Evolutionary conservation across 805 yeast genomes (phyloP), one percentile per base, ranked within the genome.

Genomic region (Hanseniaspora vineae): DNA sequence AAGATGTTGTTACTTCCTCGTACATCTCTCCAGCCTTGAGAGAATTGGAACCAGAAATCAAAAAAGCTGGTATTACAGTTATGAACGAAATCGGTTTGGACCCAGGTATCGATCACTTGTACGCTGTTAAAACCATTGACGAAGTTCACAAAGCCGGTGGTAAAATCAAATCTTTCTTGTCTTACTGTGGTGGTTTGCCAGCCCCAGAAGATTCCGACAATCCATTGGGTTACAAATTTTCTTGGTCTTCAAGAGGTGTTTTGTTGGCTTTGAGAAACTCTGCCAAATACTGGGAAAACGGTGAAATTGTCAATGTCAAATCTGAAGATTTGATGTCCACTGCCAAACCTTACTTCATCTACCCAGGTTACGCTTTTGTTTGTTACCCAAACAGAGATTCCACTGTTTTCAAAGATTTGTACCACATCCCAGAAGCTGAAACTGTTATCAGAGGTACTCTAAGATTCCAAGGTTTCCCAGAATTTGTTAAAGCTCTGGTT

Each of bases 171-270:
- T 84, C 95, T 6, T 92, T 92, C 79, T 71, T 88, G 58, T 86
- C 96, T 8, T 92, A 86, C 82, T 92, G 98, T 72, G 98, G 98
- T 71, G 98, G 98, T 60, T 77, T 92, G 61, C 97, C 97, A 55
- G 92, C 98, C 32, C 97, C 98, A 54, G 98, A 90, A 71, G 78
- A 82, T 68, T 90, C 97, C 31, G 95, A 88, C 71, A 92, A 92
- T 72, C 98, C 98, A 50, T 75, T 92, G 65, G 98, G 98, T 58
- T 92, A 92, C 80, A 92, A 92, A 75, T 92, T 92, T 71, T 89
- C 97, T 42, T 92, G 98, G 98, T 87, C 97, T 32, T 89, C 97
- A 35, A 81, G 98, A 70, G 98, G 98, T 70, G 97, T 92, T 40
- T 71, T 92, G 62, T 77, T 92, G 60, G 98, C 98, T 17, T 77